Evolutionary conservation across 345 rosid species (phyloP).

Genomic region (Pistacia integerrima): DNA sequence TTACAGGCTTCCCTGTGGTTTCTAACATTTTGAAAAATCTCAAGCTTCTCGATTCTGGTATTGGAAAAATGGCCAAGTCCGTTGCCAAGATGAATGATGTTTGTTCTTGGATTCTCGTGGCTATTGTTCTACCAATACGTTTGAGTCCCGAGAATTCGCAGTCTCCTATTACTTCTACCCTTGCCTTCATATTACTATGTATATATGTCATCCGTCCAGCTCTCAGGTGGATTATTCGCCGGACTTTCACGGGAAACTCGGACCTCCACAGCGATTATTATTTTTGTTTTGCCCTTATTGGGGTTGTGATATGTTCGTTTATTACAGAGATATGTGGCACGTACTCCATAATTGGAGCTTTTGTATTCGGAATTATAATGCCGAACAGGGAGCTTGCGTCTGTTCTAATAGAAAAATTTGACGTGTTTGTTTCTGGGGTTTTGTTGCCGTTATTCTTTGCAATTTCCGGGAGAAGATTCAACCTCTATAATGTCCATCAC

Average conservation of each 20-base stretch:
- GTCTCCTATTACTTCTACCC: conserved; percentile 19
- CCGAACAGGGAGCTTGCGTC: conserved; percentile 41
- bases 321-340: conserved; percentile 44
- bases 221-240: conserved; percentile 35
- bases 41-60: conserved; percentile 64
- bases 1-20: conserved; percentile 65
- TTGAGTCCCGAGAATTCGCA: conserved; percentile 7
- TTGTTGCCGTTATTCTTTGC: conserved; percentile 44
- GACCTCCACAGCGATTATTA: conserved; percentile 33
- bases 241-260: conserved; percentile 29
- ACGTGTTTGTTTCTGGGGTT: conserved; percentile 38
- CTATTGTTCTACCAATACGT: conserved; percentile 21
- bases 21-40: conserved; percentile 58
- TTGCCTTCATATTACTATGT: conserved; percentile 32
- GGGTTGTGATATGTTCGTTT: conserved; percentile 34
- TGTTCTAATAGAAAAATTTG: conserved; percentile 36
- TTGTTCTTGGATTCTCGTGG: conserved; percentile 53
- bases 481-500: background rate
- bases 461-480: conserved; percentile 26
- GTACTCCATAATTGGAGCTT: conserved; percentile 46
- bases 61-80: conserved; percentile 52
- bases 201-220: conserved; percentile 45
- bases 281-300: conserved; percentile 40
- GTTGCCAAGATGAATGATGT: conserved; percentile 50
- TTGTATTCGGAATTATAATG: conserved; percentile 47